These are phyloP conservation scores for Diatrype stigma DNA, from an alignment of 2,329 filamentous ascomycete species.

Conservation along the genomic window DNA sequence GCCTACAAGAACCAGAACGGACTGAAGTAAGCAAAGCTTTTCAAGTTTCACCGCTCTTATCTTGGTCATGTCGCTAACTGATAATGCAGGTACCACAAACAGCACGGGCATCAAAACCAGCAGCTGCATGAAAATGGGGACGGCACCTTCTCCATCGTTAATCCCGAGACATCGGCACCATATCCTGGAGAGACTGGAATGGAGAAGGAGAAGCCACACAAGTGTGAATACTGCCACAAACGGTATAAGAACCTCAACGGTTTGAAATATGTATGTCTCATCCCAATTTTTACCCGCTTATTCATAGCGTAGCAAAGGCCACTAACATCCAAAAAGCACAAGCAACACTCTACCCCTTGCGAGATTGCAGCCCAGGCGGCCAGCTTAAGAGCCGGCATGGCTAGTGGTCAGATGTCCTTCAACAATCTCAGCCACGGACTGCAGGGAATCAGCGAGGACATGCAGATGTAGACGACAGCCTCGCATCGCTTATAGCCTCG, in stretches of 20 bases:
- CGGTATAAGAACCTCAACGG: slow-evolving; percentile 99
- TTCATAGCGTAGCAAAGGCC: neutral
- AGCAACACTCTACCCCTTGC: slow-evolving; percentile 81
- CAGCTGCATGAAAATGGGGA: slow-evolving; percentile 95
- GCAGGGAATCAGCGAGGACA: slow-evolving; percentile 51
- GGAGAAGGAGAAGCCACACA: slow-evolving; percentile 99
- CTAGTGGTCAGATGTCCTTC: slow-evolving; percentile 26
- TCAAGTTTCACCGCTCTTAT: slow-evolving; percentile 9
- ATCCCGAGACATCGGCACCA: slow-evolving; percentile 87
- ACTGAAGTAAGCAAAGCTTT: slow-evolving; percentile 65
- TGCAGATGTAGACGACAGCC: slow-evolving; percentile 32
- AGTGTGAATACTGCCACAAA: slow-evolving; percentile 94
- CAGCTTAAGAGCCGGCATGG: slow-evolving; percentile 34
- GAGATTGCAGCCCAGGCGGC: slow-evolving; percentile 70
- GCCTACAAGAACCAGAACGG: slow-evolving; percentile 99
- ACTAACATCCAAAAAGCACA: slow-evolving; percentile 51
- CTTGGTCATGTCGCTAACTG: too few species aligned
- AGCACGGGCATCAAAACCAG: slow-evolving; percentile 93
- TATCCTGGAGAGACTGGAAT: slow-evolving; percentile 97
- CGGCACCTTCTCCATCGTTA: slow-evolving; percentile 96
- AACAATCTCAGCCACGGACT: slow-evolving; percentile 36
- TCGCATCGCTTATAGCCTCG: too few species aligned
- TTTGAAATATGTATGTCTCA: slow-evolving; percentile 75
- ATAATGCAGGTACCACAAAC: slow-evolving; percentile 59
- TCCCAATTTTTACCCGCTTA: neutral